phyloP scores from a whole-genome alignment of 257 asterid genomes.

The Solanum virginianum region DNA sequence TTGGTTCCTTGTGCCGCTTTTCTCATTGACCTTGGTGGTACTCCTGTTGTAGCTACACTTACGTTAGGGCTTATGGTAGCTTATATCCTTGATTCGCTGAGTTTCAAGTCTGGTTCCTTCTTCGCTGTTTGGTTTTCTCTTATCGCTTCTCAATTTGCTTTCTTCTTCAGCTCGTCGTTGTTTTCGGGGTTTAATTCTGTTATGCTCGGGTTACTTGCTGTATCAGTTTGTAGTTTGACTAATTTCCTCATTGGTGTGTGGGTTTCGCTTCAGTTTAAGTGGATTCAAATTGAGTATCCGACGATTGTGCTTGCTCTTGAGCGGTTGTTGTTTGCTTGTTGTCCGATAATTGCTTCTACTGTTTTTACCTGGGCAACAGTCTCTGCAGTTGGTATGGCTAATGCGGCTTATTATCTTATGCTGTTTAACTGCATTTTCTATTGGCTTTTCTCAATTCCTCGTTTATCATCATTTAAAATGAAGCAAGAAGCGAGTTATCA shows the following conservation, averaged over 20 bases:
- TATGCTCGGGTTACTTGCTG: slow-evolving; percentile 46
- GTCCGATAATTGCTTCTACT: slow-evolving; percentile 57
- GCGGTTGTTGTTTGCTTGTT: slow-evolving; percentile 74
- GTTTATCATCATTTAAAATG: slow-evolving; percentile 65
- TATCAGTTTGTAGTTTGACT: slow-evolving; percentile 56
- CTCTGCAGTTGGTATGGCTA: slow-evolving; percentile 76
- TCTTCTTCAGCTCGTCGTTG: slow-evolving; percentile 68
- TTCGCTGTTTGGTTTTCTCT: slow-evolving; percentile 86
- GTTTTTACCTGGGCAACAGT: slow-evolving; percentile 96
- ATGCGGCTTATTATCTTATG: slow-evolving; percentile 88
- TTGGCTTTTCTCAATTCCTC: slow-evolving; percentile 90
- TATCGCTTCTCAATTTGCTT: slow-evolving; percentile 64
- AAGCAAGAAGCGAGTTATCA: slow-evolving; percentile 66
- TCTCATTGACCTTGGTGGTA: slow-evolving; percentile 94
- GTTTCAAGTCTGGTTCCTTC: slow-evolving; percentile 81
- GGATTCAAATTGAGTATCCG: slow-evolving; percentile 93
- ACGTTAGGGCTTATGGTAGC: slow-evolving; percentile 75
- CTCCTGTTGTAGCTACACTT: slow-evolving; percentile 77
- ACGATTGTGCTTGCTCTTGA: slow-evolving; percentile 83
- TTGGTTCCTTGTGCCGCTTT: slow-evolving; percentile 74
- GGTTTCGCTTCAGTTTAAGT: slow-evolving; percentile 93
- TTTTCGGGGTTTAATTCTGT: slow-evolving; percentile 41
- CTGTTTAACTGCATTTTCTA: slow-evolving; percentile 73
- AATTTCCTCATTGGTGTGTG: slow-evolving; percentile 88
- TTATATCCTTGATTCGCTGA: slow-evolving; percentile 81